These are phyloP conservation scores for Pichia sporocuriosa DNA, from an alignment of 805 yeast species.

Conservation along the genomic window DNA sequence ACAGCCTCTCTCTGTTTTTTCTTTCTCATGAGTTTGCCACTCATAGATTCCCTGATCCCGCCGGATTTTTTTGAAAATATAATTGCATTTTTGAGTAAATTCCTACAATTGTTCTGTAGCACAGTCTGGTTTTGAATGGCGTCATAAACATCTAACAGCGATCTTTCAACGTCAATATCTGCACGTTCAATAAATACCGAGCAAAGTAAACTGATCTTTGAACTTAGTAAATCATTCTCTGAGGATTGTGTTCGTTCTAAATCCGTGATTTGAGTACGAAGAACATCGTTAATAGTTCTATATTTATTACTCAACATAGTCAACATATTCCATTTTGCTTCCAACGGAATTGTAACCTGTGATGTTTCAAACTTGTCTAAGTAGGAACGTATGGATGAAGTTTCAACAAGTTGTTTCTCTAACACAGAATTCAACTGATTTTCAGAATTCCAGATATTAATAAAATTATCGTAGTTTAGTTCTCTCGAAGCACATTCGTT, in stretches of 20 bases:
- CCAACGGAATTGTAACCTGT: constrained; percentile 12
- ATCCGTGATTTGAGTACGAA: constrained; percentile 22
- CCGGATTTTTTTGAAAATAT: constrained; percentile 40
- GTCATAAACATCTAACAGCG: constrained; percentile 28
- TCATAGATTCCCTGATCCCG: constrained; percentile 42
- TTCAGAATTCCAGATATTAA: constrained; percentile 31
- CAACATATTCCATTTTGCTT: constrained; percentile 35
- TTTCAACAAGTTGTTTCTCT: constrained; percentile 36
- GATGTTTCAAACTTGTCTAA: constrained; percentile 29
- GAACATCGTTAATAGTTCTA: constrained; percentile 34
- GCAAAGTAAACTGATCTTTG: constrained; percentile 30
- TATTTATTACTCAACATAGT: constrained; percentile 32
- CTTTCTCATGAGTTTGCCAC: constrained; percentile 37
- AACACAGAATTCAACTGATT: constrained; percentile 23
- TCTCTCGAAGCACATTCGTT: constrained; percentile 26
- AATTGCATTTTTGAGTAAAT: constrained; percentile 40
- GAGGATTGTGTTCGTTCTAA: constrained; percentile 11
- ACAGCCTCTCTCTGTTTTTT: constrained; percentile 40
- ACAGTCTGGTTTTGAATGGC: constrained; percentile 29
- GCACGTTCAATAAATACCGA: constrained; percentile 43
- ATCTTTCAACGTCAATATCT: constrained; percentile 46
- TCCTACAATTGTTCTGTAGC: constrained; percentile 34
- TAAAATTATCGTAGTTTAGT: constrained; percentile 24
- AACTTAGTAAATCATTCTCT: constrained; percentile 20
- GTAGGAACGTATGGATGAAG: constrained; percentile 39